Conservation (phyloP, 2,329 filamentous ascomycete species). For the Fusarium sp. region DNA sequence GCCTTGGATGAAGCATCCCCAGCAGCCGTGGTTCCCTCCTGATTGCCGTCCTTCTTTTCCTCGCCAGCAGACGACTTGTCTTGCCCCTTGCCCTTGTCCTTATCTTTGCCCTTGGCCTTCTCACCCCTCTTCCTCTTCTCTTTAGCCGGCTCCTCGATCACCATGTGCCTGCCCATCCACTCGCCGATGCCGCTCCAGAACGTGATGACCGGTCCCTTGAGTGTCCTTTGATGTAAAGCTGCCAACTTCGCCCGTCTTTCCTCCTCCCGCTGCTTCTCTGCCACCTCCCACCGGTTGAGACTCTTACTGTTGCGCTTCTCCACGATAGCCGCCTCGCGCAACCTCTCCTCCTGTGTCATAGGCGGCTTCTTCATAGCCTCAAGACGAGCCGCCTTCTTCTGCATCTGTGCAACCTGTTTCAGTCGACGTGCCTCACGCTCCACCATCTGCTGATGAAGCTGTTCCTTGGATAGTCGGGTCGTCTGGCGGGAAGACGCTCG, state of each 20-base stretch:
- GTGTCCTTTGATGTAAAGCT: slow-evolving; percentile 85
- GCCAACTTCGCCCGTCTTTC: slow-evolving; percentile 86
- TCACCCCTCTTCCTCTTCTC: slow-evolving; percentile 62
- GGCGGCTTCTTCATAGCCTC: slow-evolving; percentile 81
- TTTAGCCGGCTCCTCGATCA: slow-evolving; percentile 73
- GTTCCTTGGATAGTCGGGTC: slow-evolving; percentile 70
- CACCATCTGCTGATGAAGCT: slow-evolving; percentile 77
- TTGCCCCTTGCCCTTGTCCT: slow-evolving; percentile 42
- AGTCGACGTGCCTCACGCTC: slow-evolving; percentile 78
- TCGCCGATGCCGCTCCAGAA: slow-evolving; percentile 94
- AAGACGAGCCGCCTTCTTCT: slow-evolving; percentile 75
- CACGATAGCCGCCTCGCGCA: slow-evolving; percentile 84
- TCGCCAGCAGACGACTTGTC: slow-evolving; percentile 22
- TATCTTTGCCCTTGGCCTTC: slow-evolving; percentile 47
- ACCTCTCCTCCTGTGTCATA: slow-evolving; percentile 87
- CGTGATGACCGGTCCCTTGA: slow-evolving; percentile 89
- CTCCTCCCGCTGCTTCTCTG: slow-evolving; percentile 88
- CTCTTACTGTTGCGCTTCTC: slow-evolving; percentile 92
- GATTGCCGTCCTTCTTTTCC: slow-evolving; percentile 22
- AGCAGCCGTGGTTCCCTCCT: neutral
- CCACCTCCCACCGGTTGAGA: slow-evolving; percentile 92
- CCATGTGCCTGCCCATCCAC: slow-evolving; percentile 77
- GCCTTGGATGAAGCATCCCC: slow-evolving; percentile 1
- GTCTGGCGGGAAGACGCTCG: slow-evolving; percentile 70
- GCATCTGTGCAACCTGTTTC: slow-evolving; percentile 77